phyloP scores from a whole-genome alignment of 495 filamentous ascomycete species.

The Penicillium paradoxum region DNA sequence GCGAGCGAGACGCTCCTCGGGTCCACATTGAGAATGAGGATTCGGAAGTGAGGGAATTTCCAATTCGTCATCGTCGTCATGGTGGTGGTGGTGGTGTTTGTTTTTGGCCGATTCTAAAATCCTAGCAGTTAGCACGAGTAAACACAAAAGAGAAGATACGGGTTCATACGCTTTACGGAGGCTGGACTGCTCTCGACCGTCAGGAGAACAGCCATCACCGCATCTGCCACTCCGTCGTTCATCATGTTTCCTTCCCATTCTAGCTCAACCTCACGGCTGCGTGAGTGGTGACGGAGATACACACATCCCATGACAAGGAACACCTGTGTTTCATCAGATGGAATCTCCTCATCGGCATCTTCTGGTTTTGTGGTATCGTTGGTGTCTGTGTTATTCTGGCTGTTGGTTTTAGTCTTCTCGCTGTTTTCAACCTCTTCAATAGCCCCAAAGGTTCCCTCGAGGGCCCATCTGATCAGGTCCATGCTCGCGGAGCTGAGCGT shows the following conservation, averaged over 20 bases:
- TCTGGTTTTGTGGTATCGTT: constrained; percentile 40
- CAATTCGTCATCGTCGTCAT: constrained; percentile 35
- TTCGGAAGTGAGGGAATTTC: constrained; percentile 45
- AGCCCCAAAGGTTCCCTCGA: constrained; percentile 88
- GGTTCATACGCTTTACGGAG: constrained; percentile 79
- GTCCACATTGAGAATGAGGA: constrained; percentile 63
- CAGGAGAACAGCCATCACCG: constrained; percentile 84
- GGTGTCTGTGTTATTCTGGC: constrained; percentile 21
- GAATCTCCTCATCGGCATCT: constrained; percentile 49
- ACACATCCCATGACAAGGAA: constrained; percentile 92
- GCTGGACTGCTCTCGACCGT: constrained; percentile 89
- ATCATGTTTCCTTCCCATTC: constrained; percentile 98
- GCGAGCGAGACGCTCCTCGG: constrained; percentile 70
- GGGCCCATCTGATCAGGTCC: constrained; percentile 86
- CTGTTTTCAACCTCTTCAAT: constrained; percentile 60
- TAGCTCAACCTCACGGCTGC: constrained; percentile 72
- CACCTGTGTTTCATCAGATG: constrained; percentile 37
- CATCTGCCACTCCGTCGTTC: constrained; percentile 95
- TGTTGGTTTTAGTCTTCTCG: constrained; percentile 34
- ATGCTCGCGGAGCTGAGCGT: constrained; percentile 82
- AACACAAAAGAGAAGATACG: background rate
- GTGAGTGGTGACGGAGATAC: constrained; percentile 59
- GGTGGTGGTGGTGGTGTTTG: constrained; percentile 54
- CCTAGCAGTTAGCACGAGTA: constrained; percentile 11
- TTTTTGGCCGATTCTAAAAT: constrained; percentile 50